Conservation (phyloP, 148 eudicot species). For the Heliamphora exappendiculata region DNA sequence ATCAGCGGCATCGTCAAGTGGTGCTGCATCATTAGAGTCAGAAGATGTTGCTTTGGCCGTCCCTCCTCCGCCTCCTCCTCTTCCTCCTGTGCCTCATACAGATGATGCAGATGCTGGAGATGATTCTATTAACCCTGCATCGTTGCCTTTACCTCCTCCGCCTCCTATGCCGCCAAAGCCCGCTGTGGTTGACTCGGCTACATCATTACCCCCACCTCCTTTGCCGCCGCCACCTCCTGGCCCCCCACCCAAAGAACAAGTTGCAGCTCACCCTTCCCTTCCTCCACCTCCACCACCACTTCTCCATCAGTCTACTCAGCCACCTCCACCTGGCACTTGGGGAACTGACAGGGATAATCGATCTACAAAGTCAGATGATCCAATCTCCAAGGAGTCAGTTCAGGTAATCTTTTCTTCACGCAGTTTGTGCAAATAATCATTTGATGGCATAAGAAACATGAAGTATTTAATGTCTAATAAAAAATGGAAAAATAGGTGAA, state of each 20-base stretch:
- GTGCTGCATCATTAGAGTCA: constrained; percentile 40
- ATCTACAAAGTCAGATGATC: constrained; percentile 36
- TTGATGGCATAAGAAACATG: not conserved
- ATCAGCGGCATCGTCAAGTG: constrained; percentile 51
- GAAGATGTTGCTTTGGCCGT: constrained; percentile 53
- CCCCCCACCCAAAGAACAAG: constrained; percentile 64
- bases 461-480: not conserved
- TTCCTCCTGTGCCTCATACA: constrained; percentile 55
- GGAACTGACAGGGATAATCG: constrained; percentile 41
- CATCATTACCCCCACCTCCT: constrained; percentile 56
- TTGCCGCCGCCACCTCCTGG: constrained; percentile 74
- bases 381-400: constrained; percentile 25
- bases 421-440: not conserved
- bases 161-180: constrained; percentile 81
- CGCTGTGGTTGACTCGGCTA: constrained; percentile 35
- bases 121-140: constrained; percentile 44
- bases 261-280: constrained; percentile 39
- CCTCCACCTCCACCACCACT: constrained; percentile 52
- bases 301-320: constrained; percentile 46
- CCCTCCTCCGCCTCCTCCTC: constrained; percentile 67
- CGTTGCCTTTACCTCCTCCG: constrained; percentile 83
- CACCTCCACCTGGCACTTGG: constrained; percentile 67
- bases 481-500: not conserved
- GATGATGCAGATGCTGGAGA: constrained; percentile 46
- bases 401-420: constrained; percentile 35